Conservation (phyloP, 2,329 filamentous ascomycete species). For the Mollisia scopiformis region DNA sequence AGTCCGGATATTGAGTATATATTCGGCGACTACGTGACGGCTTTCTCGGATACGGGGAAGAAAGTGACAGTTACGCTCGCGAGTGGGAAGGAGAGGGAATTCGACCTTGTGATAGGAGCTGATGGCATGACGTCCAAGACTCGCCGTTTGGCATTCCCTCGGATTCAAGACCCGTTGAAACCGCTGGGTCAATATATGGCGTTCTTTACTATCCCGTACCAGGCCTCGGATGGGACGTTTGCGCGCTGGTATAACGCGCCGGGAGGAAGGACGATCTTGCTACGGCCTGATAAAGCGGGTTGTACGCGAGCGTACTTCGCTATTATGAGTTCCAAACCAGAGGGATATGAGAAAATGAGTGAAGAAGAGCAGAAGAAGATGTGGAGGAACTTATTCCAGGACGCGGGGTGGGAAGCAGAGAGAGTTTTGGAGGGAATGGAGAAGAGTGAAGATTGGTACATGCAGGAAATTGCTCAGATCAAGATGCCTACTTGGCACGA, state of each 20-base stretch:
- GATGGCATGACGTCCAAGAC: constrained; percentile 57
- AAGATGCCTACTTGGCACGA: constrained; percentile 45
- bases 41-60: constrained; percentile 27
- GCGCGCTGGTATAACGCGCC: constrained; percentile 42
- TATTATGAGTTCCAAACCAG: constrained; percentile 23
- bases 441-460: constrained; percentile 47
- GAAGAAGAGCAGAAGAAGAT: constrained; percentile 43
- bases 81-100: constrained; percentile 45
- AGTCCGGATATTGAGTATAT: constrained; percentile 34
- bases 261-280: constrained; percentile 42
- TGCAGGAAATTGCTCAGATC: constrained; percentile 47
- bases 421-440: constrained; percentile 47
- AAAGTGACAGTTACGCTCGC: constrained; percentile 44
- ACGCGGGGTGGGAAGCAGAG: constrained; percentile 48
- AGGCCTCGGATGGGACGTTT: constrained; percentile 38
- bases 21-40: constrained; percentile 37
- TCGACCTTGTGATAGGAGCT: constrained; percentile 56
- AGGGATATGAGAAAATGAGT: constrained; percentile 22
- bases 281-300: constrained; percentile 42
- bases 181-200: constrained; percentile 33
- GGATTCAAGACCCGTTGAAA: constrained; percentile 30
- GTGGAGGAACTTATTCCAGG: constrained; percentile 48
- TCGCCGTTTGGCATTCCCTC: constrained; percentile 39
- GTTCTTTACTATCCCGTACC: constrained; percentile 42
- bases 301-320: constrained; percentile 44